Percentiles rank a stretch among this genome's conserved stretches.
Conservation (phyloP, 1,284 basidiomycete genomes). For the Termitomyces sp. region DNA sequence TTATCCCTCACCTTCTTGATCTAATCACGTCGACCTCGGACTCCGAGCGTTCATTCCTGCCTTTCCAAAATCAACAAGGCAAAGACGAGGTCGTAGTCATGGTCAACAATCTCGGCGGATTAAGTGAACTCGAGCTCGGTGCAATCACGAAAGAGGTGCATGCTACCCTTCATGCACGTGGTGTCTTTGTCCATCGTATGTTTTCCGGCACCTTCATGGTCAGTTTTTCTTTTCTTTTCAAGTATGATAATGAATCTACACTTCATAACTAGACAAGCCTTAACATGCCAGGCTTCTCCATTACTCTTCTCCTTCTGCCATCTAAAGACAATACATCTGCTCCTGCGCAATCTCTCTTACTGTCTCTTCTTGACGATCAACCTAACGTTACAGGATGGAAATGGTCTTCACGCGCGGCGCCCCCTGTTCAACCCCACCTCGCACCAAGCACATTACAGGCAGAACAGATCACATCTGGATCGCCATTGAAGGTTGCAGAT, state of each 20-base stretch:
- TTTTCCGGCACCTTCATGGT: constrained; percentile 85
- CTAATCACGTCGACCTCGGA: constrained; percentile 74
- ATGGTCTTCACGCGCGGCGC: constrained; percentile 50
- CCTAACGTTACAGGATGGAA: constrained; percentile 81
- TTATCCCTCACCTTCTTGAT: constrained; percentile 69
- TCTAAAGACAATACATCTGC: constrained; percentile 29
- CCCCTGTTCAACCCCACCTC: constrained; percentile 25
- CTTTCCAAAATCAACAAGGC: constrained; percentile 60
- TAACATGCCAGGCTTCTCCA: constrained; percentile 92
- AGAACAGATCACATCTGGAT: constrained; percentile 13
- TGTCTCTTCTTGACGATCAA: constrained; percentile 75
- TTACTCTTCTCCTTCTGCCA: constrained; percentile 83
- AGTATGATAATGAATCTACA: neutral
- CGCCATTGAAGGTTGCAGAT: constrained; percentile 36
- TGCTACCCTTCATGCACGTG: constrained; percentile 47
- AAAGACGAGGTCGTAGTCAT: constrained; percentile 64
- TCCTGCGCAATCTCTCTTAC: constrained; percentile 45
- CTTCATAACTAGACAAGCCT: constrained; percentile 64
- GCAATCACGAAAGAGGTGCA: constrained; percentile 64
- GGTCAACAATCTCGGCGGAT: constrained; percentile 80
- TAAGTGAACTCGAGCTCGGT: constrained; percentile 83
- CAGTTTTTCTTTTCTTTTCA: constrained; percentile 14
- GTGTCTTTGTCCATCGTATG: constrained; percentile 58
- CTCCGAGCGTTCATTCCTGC: constrained; percentile 80
- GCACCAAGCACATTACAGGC: constrained; percentile 14